Conservation (phyloP, 2,329 filamentous ascomycete genomes). For the Triangularia verruculosa region DNA sequence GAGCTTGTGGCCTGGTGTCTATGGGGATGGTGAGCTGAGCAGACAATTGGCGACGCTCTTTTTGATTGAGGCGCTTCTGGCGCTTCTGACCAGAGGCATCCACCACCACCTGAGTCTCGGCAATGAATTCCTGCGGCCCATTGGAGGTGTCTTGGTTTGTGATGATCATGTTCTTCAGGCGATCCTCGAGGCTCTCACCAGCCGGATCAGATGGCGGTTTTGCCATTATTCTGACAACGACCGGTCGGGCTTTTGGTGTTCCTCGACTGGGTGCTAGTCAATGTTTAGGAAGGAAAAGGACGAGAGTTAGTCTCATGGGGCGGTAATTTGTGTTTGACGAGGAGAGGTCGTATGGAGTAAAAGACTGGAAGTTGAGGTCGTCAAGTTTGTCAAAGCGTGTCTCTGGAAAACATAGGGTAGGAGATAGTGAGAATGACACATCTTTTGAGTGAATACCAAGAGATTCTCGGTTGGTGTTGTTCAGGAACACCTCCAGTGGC, state of each 20-base stretch:
- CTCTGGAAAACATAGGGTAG: not conserved
- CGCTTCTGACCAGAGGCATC: not conserved
- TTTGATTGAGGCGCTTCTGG: conserved; percentile 58
- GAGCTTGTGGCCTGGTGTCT: conserved; percentile 41
- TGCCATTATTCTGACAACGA: not conserved
- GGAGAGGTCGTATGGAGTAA: not conserved
- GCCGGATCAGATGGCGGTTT: conserved; percentile 20
- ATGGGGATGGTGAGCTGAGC: conserved; percentile 57
- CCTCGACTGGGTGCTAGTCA: not conserved
- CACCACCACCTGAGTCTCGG: not conserved
- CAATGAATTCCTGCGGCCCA: not conserved
- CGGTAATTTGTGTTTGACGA: not conserved
- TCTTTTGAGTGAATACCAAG: not conserved
- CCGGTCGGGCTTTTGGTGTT: not conserved
- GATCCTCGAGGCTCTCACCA: conserved; percentile 48
- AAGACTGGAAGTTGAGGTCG: not conserved
- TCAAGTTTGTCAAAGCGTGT: not conserved
- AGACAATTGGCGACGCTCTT: conserved; percentile 61
- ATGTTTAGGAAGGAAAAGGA: not conserved
- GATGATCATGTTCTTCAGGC: conserved; percentile 59
- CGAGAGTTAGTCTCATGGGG: not conserved
- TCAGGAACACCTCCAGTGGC: not conserved
- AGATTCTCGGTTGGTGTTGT: not conserved
- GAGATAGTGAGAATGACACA: not conserved
- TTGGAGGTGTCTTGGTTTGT: conserved; percentile 39